Conservation (phyloP, 2,329 filamentous ascomycete species). For the Intubia oerlemansii region DNA sequence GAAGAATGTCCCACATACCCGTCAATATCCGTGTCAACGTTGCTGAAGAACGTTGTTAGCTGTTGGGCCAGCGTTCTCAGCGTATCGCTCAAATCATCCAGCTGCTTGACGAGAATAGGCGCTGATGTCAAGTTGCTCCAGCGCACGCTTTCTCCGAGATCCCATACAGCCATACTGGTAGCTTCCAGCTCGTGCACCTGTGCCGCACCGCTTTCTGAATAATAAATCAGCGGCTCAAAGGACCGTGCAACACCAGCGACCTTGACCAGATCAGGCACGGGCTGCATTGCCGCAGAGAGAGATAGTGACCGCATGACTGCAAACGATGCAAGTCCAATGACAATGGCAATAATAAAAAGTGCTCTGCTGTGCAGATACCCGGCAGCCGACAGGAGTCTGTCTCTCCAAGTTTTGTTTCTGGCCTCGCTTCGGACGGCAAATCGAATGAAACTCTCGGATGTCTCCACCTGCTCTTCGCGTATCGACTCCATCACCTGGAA, state of each 20-base stretch:
- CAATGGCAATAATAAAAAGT: no score
- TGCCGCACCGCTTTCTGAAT: slow-evolving; percentile 70
- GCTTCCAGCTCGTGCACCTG: slow-evolving; percentile 80
- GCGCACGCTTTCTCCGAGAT: slow-evolving; percentile 76
- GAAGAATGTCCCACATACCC: slow-evolving; percentile 22
- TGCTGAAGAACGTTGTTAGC: slow-evolving; percentile 78
- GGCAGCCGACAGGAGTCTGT: no score
- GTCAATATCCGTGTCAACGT: slow-evolving; percentile 84
- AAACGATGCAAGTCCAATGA: no score
- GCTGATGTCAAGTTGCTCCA: slow-evolving; percentile 81
- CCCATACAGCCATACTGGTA: slow-evolving; percentile 84
- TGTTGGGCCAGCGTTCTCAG: slow-evolving; percentile 70
- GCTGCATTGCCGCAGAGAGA: slow-evolving; percentile 41
- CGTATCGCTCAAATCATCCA: slow-evolving; percentile 70
- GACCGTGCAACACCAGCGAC: slow-evolving; percentile 75
- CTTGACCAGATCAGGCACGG: slow-evolving; percentile 73
- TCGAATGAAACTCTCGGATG: slow-evolving; percentile 41
- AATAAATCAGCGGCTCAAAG: slow-evolving; percentile 87
- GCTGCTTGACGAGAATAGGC: slow-evolving; percentile 61
- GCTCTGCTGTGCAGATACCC: no score
- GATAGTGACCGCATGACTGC: slow-evolving; percentile 44
- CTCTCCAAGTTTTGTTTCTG: no score
- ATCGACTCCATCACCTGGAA: neutral
- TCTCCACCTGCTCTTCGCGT: slow-evolving; percentile 8
- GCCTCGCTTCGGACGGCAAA: slow-evolving; percentile 77